These are phyloP conservation scores for Dendrobium officinale DNA, from an alignment of 106 monocot species.

Conservation along the genomic window DNA sequence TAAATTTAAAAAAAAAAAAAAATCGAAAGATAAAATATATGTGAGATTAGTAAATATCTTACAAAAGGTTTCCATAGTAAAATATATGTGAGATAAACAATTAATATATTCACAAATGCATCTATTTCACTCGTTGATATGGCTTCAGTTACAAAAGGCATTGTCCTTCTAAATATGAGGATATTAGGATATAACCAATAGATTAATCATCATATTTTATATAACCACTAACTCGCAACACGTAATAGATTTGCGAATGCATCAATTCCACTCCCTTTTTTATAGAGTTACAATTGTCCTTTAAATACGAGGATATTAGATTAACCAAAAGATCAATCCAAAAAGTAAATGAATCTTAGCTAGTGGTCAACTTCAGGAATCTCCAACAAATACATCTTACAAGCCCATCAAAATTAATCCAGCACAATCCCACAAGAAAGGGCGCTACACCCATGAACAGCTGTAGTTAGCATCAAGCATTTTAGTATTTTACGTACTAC, in stretches of 20 bases:
- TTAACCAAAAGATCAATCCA: neutral
- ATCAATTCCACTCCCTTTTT: neutral
- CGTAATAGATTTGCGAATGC: neutral
- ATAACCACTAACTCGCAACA: neutral
- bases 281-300: neutral
- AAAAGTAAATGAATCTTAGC: neutral
- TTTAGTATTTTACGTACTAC: neutral
- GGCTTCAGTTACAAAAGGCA: neutral
- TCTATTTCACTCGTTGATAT: neutral
- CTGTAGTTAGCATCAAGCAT: neutral
- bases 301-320: neutral
- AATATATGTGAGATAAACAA: neutral
- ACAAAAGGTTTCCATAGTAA: too few species aligned
- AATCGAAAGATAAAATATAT: too few species aligned
- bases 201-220: neutral
- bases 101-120: neutral
- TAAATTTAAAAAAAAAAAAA: too few species aligned
- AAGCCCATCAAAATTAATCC: neutral
- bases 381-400: neutral
- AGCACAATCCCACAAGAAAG: neutral
- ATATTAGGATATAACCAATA: neutral
- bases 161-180: neutral
- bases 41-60: too few species aligned
- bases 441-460: neutral
- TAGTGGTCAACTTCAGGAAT: neutral